Evolutionary conservation across 805 yeast species (phyloP), one percentile per base, ranked within the genome.

Genomic region (Ogataea degrootiae): DNA sequence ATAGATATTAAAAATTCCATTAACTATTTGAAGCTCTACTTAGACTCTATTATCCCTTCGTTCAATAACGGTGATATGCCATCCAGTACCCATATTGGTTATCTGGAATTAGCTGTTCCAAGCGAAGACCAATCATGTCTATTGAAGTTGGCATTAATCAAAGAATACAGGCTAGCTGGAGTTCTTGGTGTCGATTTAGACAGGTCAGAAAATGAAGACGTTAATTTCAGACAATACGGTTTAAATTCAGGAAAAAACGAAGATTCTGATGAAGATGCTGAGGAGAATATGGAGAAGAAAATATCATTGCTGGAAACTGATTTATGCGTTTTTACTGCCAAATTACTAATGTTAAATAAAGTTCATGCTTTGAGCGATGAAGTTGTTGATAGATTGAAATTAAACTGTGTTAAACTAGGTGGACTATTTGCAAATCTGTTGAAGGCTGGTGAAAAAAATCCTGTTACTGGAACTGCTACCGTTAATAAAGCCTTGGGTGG

Each of bases 161-260:
- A 74, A 48, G 89, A 83, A 54, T 68, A 74, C 6, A 66, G 67
- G 21, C 54, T 71, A 12, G 80, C 81, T 0, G 65, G 60, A 39
- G 35, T 62, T 1, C 41, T 65, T n/a, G 57, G 62, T 0, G 57
- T 69, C 2, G 67, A 72, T 12, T 59, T 82, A 44, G 83, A 79
- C 39, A 70, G 85, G 54, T 68, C 66, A 21, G 82, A 72, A 34
- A 68, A 71, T 19, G 87, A 82, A 57, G 82, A 59, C 36, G 68
- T 65, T 12, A 58, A 57, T 39, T 63, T 59, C 33, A 53, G 49
- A 12, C 49, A 42, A 9, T 60, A 55, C 35, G 31, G 7, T 9
- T 9, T 26, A 11, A 26, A 45, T 5, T 49, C 42, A n/a, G 52
- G 19, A 9, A 46, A 42, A 1, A 42, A 36, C 2, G 45, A 45